These are phyloP conservation scores for Mangifera indica DNA, from an alignment of 345 rosid genomes.

Conservation along the genomic window DNA sequence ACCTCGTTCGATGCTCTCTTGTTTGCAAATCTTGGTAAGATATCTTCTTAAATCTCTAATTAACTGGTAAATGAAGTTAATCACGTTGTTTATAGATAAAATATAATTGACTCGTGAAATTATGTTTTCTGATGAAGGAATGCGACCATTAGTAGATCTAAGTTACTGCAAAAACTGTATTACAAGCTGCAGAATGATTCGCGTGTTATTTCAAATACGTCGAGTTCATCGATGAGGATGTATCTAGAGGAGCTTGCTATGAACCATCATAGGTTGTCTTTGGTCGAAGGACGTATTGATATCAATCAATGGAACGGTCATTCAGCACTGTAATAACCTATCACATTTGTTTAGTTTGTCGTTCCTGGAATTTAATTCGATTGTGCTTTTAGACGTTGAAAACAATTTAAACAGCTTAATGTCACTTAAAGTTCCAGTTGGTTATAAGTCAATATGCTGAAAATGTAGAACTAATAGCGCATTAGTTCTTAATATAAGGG, in stretches of 20 bases:
- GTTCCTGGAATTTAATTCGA: background rate
- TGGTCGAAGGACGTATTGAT: slow-evolving; percentile 43
- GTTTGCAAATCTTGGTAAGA: slow-evolving; percentile 77
- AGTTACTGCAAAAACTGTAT: slow-evolving; percentile 54
- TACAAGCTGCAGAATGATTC: slow-evolving; percentile 38
- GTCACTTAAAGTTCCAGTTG: too few relatives aligned
- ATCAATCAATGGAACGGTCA: slow-evolving; percentile 85
- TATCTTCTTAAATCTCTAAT: background rate
- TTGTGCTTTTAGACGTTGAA: background rate
- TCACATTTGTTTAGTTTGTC: background rate
- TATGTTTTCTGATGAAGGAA: slow-evolving; percentile 45
- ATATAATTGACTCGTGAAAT: background rate
- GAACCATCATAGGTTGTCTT: slow-evolving; percentile 57
- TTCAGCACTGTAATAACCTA: slow-evolving; percentile 47
- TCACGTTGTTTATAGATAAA: background rate
- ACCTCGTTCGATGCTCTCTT: slow-evolving; percentile 70
- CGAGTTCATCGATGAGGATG: slow-evolving; percentile 34
- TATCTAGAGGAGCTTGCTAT: slow-evolving; percentile 57
- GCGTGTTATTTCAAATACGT: slow-evolving; percentile 10
- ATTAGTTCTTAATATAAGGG: background rate
- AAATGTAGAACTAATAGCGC: background rate
- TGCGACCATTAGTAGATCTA: slow-evolving; percentile 43
- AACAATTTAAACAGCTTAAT: background rate
- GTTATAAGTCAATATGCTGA: background rate
- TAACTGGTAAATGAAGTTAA: background rate